These are phyloP conservation scores for Pichia sp. DNA, from an alignment of 1,139 yeast species.

Conservation along the genomic window DNA sequence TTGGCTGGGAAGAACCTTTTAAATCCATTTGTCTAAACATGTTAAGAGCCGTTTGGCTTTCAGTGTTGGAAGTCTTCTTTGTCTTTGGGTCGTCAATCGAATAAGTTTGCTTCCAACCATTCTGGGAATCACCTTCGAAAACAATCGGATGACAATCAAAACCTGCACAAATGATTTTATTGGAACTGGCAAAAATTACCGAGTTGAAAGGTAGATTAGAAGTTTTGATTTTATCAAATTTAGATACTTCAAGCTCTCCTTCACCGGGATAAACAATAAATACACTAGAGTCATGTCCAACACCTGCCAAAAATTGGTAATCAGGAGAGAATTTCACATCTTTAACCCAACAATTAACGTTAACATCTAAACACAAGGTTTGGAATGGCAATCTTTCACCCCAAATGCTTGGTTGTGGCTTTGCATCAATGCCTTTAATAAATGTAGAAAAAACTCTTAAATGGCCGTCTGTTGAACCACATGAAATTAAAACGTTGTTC, in stretches of 20 bases:
- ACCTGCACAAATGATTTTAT: conserved; percentile 78
- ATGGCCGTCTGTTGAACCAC: conserved; percentile 94
- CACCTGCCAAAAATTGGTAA: conserved; percentile 74
- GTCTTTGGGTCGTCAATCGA: conserved; percentile 57
- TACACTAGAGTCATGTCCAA: conserved; percentile 48
- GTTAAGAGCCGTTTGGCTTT: conserved; percentile 72
- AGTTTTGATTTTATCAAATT: conserved; percentile 45
- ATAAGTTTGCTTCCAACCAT: conserved; percentile 59
- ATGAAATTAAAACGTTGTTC: conserved; percentile 78
- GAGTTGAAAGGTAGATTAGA: conserved; percentile 78
- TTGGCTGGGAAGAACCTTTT: conserved; percentile 67
- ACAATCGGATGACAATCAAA: conserved; percentile 88
- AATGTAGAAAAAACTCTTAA: conserved; percentile 91
- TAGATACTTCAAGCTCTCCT: conserved; percentile 28
- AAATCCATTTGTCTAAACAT: conserved; percentile 95
- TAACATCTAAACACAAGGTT: conserved; percentile 80
- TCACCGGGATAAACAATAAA: conserved; percentile 66
- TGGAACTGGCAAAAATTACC: conserved; percentile 57
- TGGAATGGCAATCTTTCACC: conserved; percentile 95
- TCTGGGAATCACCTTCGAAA: conserved; percentile 54
- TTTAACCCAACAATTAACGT: conserved; percentile 85
- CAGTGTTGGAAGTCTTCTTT: conserved; percentile 47
- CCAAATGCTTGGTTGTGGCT: conserved; percentile 81
- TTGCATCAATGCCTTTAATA: conserved; percentile 80
- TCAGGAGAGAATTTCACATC: conserved; percentile 80